phyloP scores from a whole-genome alignment of 2,329 filamentous ascomycete species.

The Dactylellina parvicollis region DNA sequence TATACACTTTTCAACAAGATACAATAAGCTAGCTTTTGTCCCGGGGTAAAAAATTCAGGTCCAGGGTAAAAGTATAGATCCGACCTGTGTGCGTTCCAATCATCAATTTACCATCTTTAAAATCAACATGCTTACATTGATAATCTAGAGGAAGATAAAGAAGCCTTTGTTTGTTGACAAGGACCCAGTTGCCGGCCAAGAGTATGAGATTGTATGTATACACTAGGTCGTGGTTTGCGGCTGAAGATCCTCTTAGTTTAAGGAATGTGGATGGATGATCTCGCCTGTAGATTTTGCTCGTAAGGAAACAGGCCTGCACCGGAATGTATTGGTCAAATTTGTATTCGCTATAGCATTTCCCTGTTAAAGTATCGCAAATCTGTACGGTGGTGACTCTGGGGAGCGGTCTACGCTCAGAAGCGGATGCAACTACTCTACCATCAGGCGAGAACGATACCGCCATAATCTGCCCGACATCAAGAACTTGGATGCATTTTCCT shows the following conservation, averaged over 20 bases:
- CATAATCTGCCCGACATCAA: not conserved
- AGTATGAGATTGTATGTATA: not conserved
- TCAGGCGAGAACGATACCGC: constrained; percentile 24
- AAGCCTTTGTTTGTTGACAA: not conserved
- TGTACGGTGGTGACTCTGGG: no score
- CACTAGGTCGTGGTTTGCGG: not conserved
- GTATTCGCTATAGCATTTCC: not conserved
- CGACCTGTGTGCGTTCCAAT: not conserved
- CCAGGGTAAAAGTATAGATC: not conserved
- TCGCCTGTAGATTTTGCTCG: no score
- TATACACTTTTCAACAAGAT: no score
- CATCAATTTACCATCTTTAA: not conserved
- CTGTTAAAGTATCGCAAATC: constrained; percentile 23
- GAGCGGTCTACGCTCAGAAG: not conserved
- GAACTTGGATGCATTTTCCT: not conserved
- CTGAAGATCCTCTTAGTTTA: not conserved
- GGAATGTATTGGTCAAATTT: not conserved
- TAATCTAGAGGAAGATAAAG: not conserved
- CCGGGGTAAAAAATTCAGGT: not conserved
- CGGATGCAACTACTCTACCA: constrained; percentile 20
- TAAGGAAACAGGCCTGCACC: not conserved
- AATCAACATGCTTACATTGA: not conserved
- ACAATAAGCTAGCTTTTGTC: no score
- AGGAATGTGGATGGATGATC: not conserved
- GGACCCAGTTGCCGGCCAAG: not conserved